Evolutionary conservation across 352 stramenopile genomes (phyloP).

Genomic region (Hyaloperonospora arabidopsidis): DNA sequence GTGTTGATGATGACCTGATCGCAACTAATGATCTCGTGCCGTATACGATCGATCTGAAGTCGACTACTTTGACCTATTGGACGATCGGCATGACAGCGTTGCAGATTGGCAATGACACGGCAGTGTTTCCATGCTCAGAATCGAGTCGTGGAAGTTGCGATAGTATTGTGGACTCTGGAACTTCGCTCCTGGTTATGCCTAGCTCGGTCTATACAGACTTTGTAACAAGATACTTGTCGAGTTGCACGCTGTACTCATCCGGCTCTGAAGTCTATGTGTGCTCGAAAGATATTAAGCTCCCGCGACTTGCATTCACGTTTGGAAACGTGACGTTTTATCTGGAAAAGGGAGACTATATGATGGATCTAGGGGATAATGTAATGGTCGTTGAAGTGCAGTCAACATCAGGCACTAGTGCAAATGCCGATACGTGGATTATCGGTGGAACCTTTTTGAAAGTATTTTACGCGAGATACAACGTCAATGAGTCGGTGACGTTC

Average conservation of each 20-base stretch:
- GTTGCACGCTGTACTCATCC: too few relatives aligned
- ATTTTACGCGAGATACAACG: too few relatives aligned
- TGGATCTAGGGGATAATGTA: constrained; percentile 20
- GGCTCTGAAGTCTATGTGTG: too few relatives aligned
- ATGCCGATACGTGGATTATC: constrained; percentile 63
- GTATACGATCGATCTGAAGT: constrained; percentile 46
- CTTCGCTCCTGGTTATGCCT: constrained; percentile 49
- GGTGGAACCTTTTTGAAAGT: constrained; percentile 71
- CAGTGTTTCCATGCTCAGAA: constrained; percentile 37
- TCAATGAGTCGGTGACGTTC: constrained; percentile 50
- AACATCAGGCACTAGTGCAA: constrained; percentile 25
- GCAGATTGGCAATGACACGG: constrained; percentile 34
- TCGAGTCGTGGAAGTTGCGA: constrained; percentile 21
- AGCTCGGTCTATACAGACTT: constrained; percentile 34
- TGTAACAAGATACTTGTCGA: constrained; percentile 36
- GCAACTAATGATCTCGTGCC: constrained; percentile 30
- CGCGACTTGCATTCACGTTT: too few relatives aligned
- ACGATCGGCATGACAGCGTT: constrained; percentile 63
- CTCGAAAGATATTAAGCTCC: constrained; percentile 34
- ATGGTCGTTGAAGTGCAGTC: constrained; percentile 39
- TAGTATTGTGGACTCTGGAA: too few relatives aligned
- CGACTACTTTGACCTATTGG: constrained; percentile 42
- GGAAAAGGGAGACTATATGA: constrained; percentile 44
- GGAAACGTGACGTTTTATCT: constrained; percentile 53
- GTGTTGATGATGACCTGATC: constrained; percentile 54